Conservation (phyloP, 352 stramenopile species). For the Globisporangium nunn region DNA sequence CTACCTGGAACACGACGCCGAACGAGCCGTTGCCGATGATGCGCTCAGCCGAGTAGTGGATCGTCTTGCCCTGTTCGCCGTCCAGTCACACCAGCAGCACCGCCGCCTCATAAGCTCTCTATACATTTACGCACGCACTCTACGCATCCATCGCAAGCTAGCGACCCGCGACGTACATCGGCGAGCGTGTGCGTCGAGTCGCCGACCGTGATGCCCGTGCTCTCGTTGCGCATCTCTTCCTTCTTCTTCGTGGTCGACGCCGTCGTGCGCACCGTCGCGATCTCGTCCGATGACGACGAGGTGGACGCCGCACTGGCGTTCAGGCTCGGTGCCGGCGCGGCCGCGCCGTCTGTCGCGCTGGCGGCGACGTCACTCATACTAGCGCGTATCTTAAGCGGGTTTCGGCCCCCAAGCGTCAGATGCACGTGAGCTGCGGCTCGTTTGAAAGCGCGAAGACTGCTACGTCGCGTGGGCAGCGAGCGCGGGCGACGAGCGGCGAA, state of each 20-base stretch:
- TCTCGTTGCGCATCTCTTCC: constrained; percentile 80
- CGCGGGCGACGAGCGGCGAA: neutral
- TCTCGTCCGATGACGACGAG: constrained; percentile 14
- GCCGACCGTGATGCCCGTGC: constrained; percentile 74
- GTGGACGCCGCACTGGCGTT: constrained; percentile 7
- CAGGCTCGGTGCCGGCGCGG: constrained; percentile 6
- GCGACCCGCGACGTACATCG: constrained; percentile 37
- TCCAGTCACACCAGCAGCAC: too few species aligned
- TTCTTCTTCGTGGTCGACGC: constrained; percentile 51
- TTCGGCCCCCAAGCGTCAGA: neutral
- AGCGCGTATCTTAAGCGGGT: neutral
- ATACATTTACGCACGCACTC: neutral
- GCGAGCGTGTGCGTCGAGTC: constrained; percentile 77
- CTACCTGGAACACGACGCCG: constrained; percentile 96
- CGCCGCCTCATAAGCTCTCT: too few species aligned
- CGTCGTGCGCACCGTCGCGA: constrained; percentile 32
- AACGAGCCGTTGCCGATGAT: constrained; percentile 99
- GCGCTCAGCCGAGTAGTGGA: constrained; percentile 95
- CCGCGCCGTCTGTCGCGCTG: neutral
- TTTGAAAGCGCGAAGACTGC: neutral
- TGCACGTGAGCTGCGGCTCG: neutral
- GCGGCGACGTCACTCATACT: neutral
- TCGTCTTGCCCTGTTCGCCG: constrained; percentile 66
- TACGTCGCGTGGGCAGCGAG: neutral
- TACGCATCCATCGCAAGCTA: neutral